phyloP scores from a whole-genome alignment of 2,329 filamentous ascomycete genomes.

The Cephalotrichum gorgonifer region DNA sequence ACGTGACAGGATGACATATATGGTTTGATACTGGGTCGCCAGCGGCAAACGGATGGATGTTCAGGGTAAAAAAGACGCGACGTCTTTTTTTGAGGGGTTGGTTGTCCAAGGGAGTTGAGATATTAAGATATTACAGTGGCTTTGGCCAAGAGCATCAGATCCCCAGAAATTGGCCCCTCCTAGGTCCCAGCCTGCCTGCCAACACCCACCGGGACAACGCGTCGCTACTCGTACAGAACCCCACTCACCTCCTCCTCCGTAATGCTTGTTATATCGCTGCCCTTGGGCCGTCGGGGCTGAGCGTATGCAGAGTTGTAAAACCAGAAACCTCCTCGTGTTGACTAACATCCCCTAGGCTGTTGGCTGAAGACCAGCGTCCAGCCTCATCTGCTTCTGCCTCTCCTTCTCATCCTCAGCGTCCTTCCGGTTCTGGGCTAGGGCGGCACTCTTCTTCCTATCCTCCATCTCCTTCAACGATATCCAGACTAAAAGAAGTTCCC shows the following conservation, averaged over 20 bases:
- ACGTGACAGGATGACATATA: too few relatives aligned
- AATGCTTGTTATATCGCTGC: background rate
- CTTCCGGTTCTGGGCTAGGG: slow-evolving; percentile 22
- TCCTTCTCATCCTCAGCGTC: slow-evolving; percentile 29
- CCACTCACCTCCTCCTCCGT: too few relatives aligned
- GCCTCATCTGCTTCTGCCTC: slow-evolving; percentile 37
- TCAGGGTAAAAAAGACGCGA: background rate
- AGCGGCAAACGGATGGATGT: too few relatives aligned
- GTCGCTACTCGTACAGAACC: background rate
- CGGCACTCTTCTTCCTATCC: slow-evolving; percentile 27
- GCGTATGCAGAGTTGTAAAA: background rate
- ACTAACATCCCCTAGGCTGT: slow-evolving; percentile 11
- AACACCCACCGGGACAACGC: background rate
- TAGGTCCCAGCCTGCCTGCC: background rate
- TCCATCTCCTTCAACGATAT: slow-evolving; percentile 38
- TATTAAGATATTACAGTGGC: background rate
- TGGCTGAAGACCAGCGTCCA: slow-evolving; percentile 32
- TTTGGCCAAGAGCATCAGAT: background rate
- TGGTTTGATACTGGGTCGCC: too few relatives aligned
- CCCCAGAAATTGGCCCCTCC: background rate
- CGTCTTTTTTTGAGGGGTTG: background rate
- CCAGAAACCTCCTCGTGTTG: background rate
- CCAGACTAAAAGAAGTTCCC: slow-evolving; percentile 33
- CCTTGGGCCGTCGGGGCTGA: background rate
- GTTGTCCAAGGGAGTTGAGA: background rate